Percentiles rank a stretch among this genome's conserved stretches.
Evolutionary conservation across 2,329 filamentous ascomycete genomes (phyloP).

Genomic region (Colletotrichum brevisporum): DNA sequence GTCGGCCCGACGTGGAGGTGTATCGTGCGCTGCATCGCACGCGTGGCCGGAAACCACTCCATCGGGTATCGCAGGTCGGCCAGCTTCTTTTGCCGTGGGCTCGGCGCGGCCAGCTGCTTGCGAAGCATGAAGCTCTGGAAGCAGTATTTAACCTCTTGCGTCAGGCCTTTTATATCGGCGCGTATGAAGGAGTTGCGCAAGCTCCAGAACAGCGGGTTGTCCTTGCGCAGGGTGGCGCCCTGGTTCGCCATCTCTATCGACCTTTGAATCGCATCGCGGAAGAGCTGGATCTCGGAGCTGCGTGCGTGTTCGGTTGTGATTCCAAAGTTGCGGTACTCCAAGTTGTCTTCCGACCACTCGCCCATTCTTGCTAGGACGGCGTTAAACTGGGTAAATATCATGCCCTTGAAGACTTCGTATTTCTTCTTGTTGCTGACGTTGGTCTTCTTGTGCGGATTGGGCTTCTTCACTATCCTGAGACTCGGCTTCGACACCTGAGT

Average conservation of each 20-base stretch:
- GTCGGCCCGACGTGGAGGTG: conserved; percentile 97
- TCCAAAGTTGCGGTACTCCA: conserved; percentile 42
- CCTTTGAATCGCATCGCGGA: conserved; percentile 60
- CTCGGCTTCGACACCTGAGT: neutral
- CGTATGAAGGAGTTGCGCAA: conserved; percentile 73
- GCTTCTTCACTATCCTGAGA: neutral
- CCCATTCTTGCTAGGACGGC: conserved; percentile 35
- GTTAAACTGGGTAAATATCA: conserved; percentile 41
- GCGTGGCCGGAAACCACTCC: conserved; percentile 92
- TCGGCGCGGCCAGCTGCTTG: conserved; percentile 66
- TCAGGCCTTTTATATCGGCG: conserved; percentile 65
- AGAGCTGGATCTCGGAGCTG: conserved; percentile 59
- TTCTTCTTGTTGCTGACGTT: conserved; percentile 13
- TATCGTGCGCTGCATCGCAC: conserved; percentile 83
- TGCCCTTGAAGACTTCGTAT: conserved; percentile 39
- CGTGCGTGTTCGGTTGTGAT: conserved; percentile 55
- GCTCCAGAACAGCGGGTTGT: conserved; percentile 70
- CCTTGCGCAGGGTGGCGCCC: conserved; percentile 53
- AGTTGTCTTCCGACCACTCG: conserved; percentile 35
- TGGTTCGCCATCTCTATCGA: conserved; percentile 61
- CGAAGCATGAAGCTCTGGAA: conserved; percentile 78
- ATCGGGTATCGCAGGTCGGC: conserved; percentile 90
- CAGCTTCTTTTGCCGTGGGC: conserved; percentile 73
- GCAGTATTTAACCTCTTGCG: conserved; percentile 73
- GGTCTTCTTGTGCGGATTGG: neutral